phyloP scores from a whole-genome alignment of 148 eudicot species.

The Chenopodium quinoa region DNA sequence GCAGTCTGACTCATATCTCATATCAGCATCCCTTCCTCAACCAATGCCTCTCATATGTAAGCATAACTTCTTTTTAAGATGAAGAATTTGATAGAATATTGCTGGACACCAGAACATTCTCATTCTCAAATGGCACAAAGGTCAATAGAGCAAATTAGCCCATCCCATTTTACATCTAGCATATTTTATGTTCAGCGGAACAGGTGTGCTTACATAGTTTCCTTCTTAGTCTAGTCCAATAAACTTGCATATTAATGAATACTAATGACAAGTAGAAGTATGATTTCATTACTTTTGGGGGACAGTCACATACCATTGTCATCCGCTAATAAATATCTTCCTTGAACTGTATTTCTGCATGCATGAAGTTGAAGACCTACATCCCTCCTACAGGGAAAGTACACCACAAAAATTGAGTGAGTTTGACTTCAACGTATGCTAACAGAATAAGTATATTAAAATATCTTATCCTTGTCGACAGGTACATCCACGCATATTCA shows the following conservation, averaged over 20 bases:
- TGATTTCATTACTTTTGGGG: neutral
- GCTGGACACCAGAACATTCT: neutral
- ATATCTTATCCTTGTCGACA: too few relatives aligned
- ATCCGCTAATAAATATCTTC: conserved; percentile 84
- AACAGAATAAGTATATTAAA: neutral
- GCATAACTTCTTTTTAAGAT: conserved; percentile 1
- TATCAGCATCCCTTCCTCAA: neutral
- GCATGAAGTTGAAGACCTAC: conserved; percentile 38
- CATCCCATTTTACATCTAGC: neutral
- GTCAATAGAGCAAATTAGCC: neutral
- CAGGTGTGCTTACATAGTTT: neutral
- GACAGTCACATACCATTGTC: conserved; percentile 58
- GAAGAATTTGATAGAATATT: neutral
- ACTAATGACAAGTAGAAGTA: neutral
- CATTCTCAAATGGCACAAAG: neutral
- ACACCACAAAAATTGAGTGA: neutral
- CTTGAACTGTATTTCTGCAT: conserved; percentile 89
- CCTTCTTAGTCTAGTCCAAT: neutral
- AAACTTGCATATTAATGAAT: neutral
- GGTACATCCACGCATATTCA: too few relatives aligned
- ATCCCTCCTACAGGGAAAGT: conserved; percentile 51
- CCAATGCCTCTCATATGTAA: neutral
- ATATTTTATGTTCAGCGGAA: neutral
- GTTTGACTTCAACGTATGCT: neutral
- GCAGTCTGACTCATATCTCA: neutral